Base-by-base conservation (phyloP, 352 stramenopile genomes). In the Pythium oligandrum region DNA sequence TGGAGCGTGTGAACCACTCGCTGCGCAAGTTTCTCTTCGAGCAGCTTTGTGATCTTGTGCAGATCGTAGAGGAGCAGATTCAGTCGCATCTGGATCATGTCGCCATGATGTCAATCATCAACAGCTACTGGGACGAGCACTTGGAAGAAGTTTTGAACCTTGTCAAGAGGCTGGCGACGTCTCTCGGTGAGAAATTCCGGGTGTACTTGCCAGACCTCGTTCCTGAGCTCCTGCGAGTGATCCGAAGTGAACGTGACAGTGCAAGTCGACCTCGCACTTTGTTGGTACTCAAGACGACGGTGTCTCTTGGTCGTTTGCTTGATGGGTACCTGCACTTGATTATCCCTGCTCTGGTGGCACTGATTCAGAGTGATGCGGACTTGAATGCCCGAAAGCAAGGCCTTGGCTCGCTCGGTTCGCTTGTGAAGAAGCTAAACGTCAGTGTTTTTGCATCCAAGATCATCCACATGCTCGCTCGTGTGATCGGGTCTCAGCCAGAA, bases 1-100 rank as follows among this genome's bases (percentile, higher is more conserved):
- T 99, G 61, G 83, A 94, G 52, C 84, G 79, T 48, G 83, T 89
- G 32, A 93, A 95, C 52, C 68, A 70, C 8, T 92, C 88, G 36
- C 62, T 96, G 37, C 73, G 96, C 44, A 97, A 99, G 71, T 97
- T 96, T 56, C 68, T 99, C 10, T 88, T 99, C 30, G 93, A 98
- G 62, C 94, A 99, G 54, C 74, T 99, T 33, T 95, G 88, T 53
- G 91, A 95, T 42, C 73, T 99, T n/a, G 96, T 98, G 44, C 73
- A 92, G 36, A 98, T 99, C 67, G 96, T 99, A 7, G 85, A 97
- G 51, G 94, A 98, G 55, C 89, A 99, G 70, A 93, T 99, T 48
- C 83, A 97, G 40, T 88, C 93, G 6, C 80, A 95, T 54, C 59
- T 95, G 26, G 82, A 95, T 45, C 80, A 93, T 40, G 72, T 87